Base-by-base conservation (phyloP, 805 yeast genomes). In the Candida taoyuanica region DNA sequence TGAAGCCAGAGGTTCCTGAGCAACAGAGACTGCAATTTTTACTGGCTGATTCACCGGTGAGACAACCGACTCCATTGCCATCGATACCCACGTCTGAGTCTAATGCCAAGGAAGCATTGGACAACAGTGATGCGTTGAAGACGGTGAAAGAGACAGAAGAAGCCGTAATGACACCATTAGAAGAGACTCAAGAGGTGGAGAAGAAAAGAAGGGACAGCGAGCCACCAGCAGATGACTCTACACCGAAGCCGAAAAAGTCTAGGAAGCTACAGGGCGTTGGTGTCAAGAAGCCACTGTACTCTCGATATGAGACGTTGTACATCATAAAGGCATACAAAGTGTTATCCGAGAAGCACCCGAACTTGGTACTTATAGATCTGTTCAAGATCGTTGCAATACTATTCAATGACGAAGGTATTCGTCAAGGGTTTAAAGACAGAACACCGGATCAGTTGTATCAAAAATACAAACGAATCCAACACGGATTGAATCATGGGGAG, bases 371-470 rank as follows among this genome's bases (percentile, higher is more conserved):
- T 2, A 33, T 42, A 9, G 59, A 54, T 24, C 37, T 47, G 4
- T 54, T 54, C 40, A 53, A 50, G 27, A 48, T 51, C 6, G 44
- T 53, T 4, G 40, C 51, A 1, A 27, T 44, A 1, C 29, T 54
- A 6, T 54, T 49, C 44, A 54, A 54, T 29, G 43, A 47, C 7
- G 52, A 51, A 28, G 54, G 54, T 3, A 17, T 20, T 4, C 38
- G 37, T 9, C 43, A 46, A 25, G 56, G 58, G 2, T 53, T 54
- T 26, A 51, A 51, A 36, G 44, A 47, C 17, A 35, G 59, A 12
- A 51, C 59, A 1, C 42, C 54, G 4, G 59, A 54, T 35, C 58
- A 54, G 29, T 36, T 54, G 9, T 53, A 54, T 32, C 59, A 54
- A 18, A 54, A 54, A 35, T 54, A 53, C 31, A 54, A 54, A 29